Conservation (phyloP, 495 filamentous ascomycete genomes). For the Penicillium steckii region DNA sequence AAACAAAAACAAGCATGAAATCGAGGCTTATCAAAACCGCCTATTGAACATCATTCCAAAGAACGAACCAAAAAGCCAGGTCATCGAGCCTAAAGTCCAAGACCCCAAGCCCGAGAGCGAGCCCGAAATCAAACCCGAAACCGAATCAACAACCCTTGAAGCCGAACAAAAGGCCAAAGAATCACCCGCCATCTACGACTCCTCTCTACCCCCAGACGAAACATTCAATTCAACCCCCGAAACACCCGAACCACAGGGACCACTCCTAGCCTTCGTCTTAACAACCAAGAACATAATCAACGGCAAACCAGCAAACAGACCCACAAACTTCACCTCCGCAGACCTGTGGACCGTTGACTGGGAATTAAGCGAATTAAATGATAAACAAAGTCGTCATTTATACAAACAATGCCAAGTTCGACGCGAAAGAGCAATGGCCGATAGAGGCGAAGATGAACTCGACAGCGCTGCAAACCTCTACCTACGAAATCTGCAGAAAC, state of each 20-base stretch:
- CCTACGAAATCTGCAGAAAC: conserved; percentile 37
- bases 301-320: conserved; percentile 59
- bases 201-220: not conserved
- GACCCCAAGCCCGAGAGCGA: not conserved
- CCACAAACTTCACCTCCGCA: conserved; percentile 40
- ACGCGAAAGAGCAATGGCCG: conserved; percentile 44
- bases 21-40: conserved; percentile 66
- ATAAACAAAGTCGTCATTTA: conserved; percentile 33
- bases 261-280: conserved; percentile 65
- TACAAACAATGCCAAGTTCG: conserved; percentile 53
- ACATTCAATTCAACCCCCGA: not conserved
- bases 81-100: not conserved
- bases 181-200: not conserved
- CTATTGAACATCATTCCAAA: conserved; percentile 42
- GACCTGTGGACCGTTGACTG: conserved; percentile 80
- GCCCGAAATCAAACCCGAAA: not conserved
- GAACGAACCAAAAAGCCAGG: conserved; percentile 22
- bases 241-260: conserved; percentile 9
- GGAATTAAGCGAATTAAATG: conserved; percentile 57
- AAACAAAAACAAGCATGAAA: conserved; percentile 52
- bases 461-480: conserved; percentile 34
- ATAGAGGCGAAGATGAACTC: conserved; percentile 35
- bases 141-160: not conserved
- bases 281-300: conserved; percentile 74
- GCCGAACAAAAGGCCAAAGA: not conserved